Base-by-base conservation (phyloP, 306 rosid genomes). In the Sindora glabra region DNA sequence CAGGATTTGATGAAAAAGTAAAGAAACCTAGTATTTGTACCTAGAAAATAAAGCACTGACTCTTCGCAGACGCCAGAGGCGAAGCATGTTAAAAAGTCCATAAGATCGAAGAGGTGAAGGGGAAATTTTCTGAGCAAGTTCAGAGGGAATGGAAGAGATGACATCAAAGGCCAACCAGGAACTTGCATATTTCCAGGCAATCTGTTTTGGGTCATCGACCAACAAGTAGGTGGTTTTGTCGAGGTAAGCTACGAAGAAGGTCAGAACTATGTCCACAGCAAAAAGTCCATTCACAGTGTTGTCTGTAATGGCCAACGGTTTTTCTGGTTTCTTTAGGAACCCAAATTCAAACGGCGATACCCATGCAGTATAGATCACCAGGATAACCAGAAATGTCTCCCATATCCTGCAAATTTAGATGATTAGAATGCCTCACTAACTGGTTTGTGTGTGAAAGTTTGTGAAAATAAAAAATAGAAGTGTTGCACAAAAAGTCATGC, bases 41-140 rank as follows among this genome's bases (percentile, higher is more conserved):
- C 90, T 62, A 49, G 89, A 81, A 73, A 94, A 94, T 44, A 94
- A 39, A 33, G 95, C 82, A 45, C 97, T 84, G 17, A 94, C 95
- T 78, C 99, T 84, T 58, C 99, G 74, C 10, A 94, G 90, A 71
- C 97, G 99, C 99, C 99, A 94, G 9, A 94, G 90, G 8, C 99
- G 84, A 40, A 89, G 94, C 97, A 94, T 89, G 67, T 89, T 89
- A 83, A 84, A 84, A 22, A 82, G 51, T 12, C 99, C 99, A 74
- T 89, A 86, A 0, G 94, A 69, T 53, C 52, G 64, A 8, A 88
- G 30, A 42, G 87, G 74, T 8, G 81, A 11, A 36, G 86, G 83
- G 8, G 83, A 75, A 14, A 94, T 33, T 36, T 72, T 77, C 2
- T 14, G 52, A 25, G 77, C 87, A 67, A 94, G 79, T 72, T 94